A percentile compares a stretch with the other conserved stretches of the same genome.
Evolutionary conservation across 139 green algal species (phyloP).

Genomic region (Chlamydomonas incerta): DNA sequence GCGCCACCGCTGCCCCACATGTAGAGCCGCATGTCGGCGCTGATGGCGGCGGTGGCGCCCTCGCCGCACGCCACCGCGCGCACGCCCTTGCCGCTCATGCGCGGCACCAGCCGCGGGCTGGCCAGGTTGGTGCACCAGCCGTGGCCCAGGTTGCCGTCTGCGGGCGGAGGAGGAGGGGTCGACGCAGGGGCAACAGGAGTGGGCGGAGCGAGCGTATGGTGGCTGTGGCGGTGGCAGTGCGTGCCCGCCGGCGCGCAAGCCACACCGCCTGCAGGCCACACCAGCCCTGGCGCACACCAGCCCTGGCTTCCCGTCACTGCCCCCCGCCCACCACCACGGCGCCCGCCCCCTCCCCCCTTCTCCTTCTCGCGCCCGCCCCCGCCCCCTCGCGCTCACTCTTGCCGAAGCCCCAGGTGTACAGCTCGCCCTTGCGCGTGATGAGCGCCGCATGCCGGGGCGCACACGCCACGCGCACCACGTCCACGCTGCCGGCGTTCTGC

Average conservation of each 20-base stretch:
- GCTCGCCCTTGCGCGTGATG: conserved; percentile 65
- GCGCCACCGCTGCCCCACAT: conserved; percentile 79
- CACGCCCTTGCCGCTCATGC: conserved; percentile 68
- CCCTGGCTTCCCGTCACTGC: too few relatives aligned
- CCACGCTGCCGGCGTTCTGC: conserved; percentile 61
- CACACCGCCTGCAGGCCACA: too few relatives aligned
- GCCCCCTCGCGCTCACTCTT: neutral
- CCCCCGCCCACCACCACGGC: too few relatives aligned
- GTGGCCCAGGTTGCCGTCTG: conserved; percentile 72
- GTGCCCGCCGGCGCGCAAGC: too few relatives aligned
- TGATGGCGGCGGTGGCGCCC: conserved; percentile 76
- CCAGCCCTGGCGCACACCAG: too few relatives aligned
- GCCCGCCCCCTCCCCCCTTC: neutral
- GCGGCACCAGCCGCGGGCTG: conserved; percentile 63
- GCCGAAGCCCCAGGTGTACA: conserved; percentile 78
- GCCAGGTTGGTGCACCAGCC: conserved; percentile 61
- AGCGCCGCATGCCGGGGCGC: conserved; percentile 65
- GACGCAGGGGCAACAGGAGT: too few relatives aligned
- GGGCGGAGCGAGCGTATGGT: too few relatives aligned
- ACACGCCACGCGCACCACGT: conserved; percentile 67
- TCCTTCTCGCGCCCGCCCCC: neutral
- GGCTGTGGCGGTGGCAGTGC: too few relatives aligned
- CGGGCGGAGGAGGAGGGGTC: neutral
- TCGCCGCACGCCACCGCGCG: conserved; percentile 65
- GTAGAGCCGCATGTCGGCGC: conserved; percentile 72